A percentile compares a stretch with the other conserved stretches of the same genome.
Conservation (phyloP, 202 grass and related monocot genomes). For the Panicum virgatum region DNA sequence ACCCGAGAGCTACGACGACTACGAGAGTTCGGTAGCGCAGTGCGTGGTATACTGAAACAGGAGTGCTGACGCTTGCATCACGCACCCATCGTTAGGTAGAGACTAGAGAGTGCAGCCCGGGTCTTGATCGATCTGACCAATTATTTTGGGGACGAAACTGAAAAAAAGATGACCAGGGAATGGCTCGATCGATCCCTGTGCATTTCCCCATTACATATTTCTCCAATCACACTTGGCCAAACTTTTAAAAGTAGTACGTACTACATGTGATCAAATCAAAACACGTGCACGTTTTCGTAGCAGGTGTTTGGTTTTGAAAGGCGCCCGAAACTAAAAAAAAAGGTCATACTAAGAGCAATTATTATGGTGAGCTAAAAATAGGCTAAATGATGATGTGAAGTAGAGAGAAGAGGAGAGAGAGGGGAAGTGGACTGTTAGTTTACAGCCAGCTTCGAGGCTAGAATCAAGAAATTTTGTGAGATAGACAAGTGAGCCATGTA, state of each 20-base stretch:
- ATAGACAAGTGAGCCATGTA: too few species aligned
- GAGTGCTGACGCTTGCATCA: not conserved
- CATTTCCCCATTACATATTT: not conserved
- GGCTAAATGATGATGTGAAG: too few species aligned
- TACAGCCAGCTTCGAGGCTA: too few species aligned
- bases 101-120: constrained; percentile 1
- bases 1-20: not conserved
- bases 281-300: constrained; percentile 22
- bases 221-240: not conserved
- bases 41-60: not conserved
- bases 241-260: not conserved
- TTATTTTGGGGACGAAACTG: not conserved
- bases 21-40: constrained; percentile 15
- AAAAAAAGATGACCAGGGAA: not conserved
- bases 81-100: constrained; percentile 14
- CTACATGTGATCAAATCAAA: not conserved
- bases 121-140: constrained; percentile 30
- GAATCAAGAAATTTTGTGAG: too few species aligned
- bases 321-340: not conserved
- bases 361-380: too few species aligned
- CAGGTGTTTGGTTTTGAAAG: constrained; percentile 1
- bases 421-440: too few species aligned
- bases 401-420: too few species aligned
- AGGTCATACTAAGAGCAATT: not conserved
- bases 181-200: not conserved